These are phyloP conservation scores for Aspergillus sp. DNA, from an alignment of 2,329 filamentous ascomycete species.

Conservation along the genomic window DNA sequence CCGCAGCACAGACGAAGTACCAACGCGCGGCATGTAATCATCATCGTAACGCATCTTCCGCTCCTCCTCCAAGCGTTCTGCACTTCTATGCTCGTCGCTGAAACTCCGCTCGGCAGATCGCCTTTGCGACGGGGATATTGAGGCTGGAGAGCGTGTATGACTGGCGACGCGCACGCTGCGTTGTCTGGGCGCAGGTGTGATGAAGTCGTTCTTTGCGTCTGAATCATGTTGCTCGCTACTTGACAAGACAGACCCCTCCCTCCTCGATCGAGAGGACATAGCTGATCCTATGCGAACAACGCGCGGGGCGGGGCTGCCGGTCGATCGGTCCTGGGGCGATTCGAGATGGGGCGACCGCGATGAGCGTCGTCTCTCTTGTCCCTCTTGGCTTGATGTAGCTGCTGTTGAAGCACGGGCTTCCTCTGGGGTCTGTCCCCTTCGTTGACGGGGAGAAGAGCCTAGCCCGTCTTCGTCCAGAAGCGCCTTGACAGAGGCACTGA, in stretches of 20 bases:
- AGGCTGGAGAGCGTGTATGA: slow-evolving; percentile 34
- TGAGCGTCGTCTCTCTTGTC: slow-evolving; percentile 10
- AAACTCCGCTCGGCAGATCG: slow-evolving; percentile 24
- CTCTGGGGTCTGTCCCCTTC: slow-evolving; percentile 16
- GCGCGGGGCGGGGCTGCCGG: slow-evolving; percentile 37
- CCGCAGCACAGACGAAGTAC: slow-evolving; percentile 32
- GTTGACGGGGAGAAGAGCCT: slow-evolving; percentile 42
- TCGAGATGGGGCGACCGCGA: slow-evolving; percentile 21
- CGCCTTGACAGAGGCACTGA: slow-evolving; percentile 86
- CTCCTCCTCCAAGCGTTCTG: slow-evolving; percentile 28
- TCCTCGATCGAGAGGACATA: slow-evolving; percentile 25
- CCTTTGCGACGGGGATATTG: slow-evolving; percentile 30
- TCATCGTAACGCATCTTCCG: slow-evolving; percentile 27
- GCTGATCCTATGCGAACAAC: slow-evolving; percentile 34
- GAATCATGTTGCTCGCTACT: slow-evolving; percentile 26
- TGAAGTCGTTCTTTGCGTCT: slow-evolving; percentile 31
- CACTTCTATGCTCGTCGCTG: slow-evolving; percentile 26
- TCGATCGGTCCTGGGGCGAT: slow-evolving; percentile 32
- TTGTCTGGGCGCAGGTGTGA: slow-evolving; percentile 41
- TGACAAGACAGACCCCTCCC: slow-evolving; percentile 35
- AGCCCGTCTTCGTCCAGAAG: slow-evolving; percentile 55
- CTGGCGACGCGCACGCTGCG: slow-evolving; percentile 39
- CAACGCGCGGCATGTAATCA: slow-evolving; percentile 25
- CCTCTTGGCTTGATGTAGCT: slow-evolving; percentile 21
- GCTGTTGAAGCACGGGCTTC: slow-evolving; percentile 19